These are phyloP conservation scores for Ogataea polymorpha DNA, from an alignment of 805 yeast genomes.

Conservation along the genomic window DNA sequence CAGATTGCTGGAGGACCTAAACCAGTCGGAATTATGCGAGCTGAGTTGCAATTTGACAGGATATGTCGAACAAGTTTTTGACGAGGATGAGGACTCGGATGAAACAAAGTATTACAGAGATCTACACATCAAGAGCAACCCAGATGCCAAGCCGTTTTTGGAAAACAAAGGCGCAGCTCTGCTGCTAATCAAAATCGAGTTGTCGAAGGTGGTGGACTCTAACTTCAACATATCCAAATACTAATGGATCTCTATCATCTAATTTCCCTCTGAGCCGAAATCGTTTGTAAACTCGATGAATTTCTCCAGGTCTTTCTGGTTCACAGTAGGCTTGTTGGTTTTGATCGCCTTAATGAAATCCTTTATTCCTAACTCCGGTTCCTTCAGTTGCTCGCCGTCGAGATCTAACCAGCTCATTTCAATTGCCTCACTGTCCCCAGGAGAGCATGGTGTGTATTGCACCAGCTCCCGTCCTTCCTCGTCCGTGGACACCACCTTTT, in stretches of 20 bases:
- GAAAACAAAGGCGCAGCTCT: slow-evolving; percentile 62
- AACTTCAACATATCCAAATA: slow-evolving; percentile 52
- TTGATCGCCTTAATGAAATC: slow-evolving; percentile 93
- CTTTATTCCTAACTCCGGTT: slow-evolving; percentile 84
- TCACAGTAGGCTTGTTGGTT: slow-evolving; percentile 92
- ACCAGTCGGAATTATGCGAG: slow-evolving; percentile 74
- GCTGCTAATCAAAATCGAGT: slow-evolving; percentile 59
- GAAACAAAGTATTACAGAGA: slow-evolving; percentile 60
- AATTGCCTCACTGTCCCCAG: slow-evolving; percentile 83
- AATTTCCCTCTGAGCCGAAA: slow-evolving; percentile 97
- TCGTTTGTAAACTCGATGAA: slow-evolving; percentile 89
- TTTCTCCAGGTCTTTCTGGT: slow-evolving; percentile 72
- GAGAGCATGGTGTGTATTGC: slow-evolving; percentile 88
- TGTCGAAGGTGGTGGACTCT: slow-evolving; percentile 77
- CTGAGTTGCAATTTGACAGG: slow-evolving; percentile 84
- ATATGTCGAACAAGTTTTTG: slow-evolving; percentile 50
- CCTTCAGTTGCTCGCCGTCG: slow-evolving; percentile 81
- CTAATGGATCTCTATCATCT: slow-evolving; percentile 8
- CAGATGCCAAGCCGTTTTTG: slow-evolving; percentile 69
- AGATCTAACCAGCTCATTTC: slow-evolving; percentile 95
- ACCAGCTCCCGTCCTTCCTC: slow-evolving; percentile 34
- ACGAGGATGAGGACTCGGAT: slow-evolving; percentile 35
- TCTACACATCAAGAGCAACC: slow-evolving; percentile 57
- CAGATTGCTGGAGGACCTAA: slow-evolving; percentile 68
- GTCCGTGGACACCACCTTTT: slow-evolving; percentile 47